A percentile compares a stretch with the other conserved stretches of the same genome.
Evolutionary conservation across 805 yeast genomes (phyloP).

Genomic region (Saturnispora halmiae): DNA sequence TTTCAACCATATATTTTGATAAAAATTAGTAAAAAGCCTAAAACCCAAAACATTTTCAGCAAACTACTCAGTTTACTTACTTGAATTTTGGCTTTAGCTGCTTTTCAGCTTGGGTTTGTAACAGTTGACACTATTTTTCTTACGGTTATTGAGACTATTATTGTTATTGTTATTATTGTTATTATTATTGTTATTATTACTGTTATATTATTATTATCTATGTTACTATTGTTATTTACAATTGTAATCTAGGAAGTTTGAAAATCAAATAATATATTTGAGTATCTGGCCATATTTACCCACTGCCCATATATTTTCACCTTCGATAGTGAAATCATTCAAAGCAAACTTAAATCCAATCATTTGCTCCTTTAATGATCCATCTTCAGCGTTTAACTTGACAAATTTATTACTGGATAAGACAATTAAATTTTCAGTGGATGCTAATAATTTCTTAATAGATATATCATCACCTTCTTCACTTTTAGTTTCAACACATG

Average conservation of each 20-base stretch:
- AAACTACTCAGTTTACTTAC: no score
- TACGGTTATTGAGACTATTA: no score
- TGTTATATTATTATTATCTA: neutral
- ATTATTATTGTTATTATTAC: no score
- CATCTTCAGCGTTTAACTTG: conserved; percentile 7
- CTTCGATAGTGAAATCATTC: conserved; percentile 8
- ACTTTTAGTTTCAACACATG: neutral
- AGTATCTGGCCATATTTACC: conserved; percentile 12
- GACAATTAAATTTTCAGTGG: conserved; percentile 5
- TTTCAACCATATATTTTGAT: no score
- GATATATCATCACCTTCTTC: conserved; percentile 3
- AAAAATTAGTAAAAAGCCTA: no score
- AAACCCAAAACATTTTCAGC: no score
- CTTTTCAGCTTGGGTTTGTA: no score
- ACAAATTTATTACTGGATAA: conserved; percentile 10
- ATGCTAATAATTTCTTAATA: conserved; percentile 4
- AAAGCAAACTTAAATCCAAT: conserved; percentile 13
- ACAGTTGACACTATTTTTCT: no score
- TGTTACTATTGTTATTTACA: neutral
- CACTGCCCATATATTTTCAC: conserved; percentile 7
- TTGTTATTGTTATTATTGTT: no score
- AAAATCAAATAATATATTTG: neutral
- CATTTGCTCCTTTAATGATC: conserved; percentile 9
- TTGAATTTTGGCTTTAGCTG: no score
- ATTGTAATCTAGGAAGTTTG: no score